phyloP scores from a whole-genome alignment of 2,329 filamentous ascomycete genomes.

The Xylariales sp. region DNA sequence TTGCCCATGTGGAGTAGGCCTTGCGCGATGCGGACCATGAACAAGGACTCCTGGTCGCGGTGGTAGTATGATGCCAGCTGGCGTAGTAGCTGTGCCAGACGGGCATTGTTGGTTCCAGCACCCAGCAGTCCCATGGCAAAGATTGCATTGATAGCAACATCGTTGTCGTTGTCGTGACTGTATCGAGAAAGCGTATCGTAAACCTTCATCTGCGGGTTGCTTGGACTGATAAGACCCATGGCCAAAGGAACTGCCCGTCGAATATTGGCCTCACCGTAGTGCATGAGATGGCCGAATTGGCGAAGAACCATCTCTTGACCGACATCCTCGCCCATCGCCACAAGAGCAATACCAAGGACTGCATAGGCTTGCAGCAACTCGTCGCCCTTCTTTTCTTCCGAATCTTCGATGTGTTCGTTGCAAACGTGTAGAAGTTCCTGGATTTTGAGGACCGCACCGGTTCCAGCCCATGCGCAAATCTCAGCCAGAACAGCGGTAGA shows the following conservation, averaged over 20 bases:
- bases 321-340: conserved; percentile 97
- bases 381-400: conserved; percentile 90
- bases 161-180: conserved; percentile 97
- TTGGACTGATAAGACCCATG: conserved; percentile 94
- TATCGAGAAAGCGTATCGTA: conserved; percentile 97
- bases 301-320: conserved; percentile 98
- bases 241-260: conserved; percentile 92
- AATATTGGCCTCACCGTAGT: conserved; percentile 97
- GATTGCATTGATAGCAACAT: conserved; percentile 97
- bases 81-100: conserved; percentile 86
- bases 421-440: conserved; percentile 97
- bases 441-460: conserved; percentile 92
- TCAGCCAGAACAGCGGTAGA: conserved; percentile 92
- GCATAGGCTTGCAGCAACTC: conserved; percentile 95
- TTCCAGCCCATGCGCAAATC: conserved; percentile 97
- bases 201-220: conserved; percentile 99
- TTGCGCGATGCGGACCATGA: conserved; percentile 99
- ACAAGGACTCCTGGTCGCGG: conserved; percentile 89
- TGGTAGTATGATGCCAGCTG: conserved; percentile 98
- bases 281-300: conserved; percentile 97
- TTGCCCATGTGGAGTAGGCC: conserved; percentile 99
- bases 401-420: conserved; percentile 94
- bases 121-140: conserved; percentile 98
- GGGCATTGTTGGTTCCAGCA: conserved; percentile 96
- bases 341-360: conserved; percentile 86